Evolutionary conservation across 2,329 filamentous ascomycete genomes (phyloP).

Genomic region (Hypoxylon rubiginosum): DNA sequence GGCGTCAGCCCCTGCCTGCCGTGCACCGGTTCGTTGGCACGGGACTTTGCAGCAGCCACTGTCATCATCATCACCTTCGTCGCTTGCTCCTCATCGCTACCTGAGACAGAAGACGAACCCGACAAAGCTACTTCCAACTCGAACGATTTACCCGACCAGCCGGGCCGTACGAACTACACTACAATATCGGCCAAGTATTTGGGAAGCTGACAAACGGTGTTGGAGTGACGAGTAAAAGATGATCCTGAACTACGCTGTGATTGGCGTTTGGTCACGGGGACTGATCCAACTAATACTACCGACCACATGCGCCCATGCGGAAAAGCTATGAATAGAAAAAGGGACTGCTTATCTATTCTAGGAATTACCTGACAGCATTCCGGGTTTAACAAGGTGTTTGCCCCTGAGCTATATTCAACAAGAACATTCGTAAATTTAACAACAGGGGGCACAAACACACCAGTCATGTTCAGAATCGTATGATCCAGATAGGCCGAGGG

Average conservation of each 20-base stretch:
- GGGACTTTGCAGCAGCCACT: constrained; percentile 12
- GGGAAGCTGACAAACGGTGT: neutral
- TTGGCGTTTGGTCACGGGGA: constrained; percentile 18
- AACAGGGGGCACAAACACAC: constrained; percentile 13
- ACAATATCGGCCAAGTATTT: constrained; percentile 12
- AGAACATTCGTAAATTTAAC: constrained; percentile 5
- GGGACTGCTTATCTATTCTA: constrained; percentile 14
- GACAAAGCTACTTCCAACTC: constrained; percentile 1
- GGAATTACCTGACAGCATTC: constrained; percentile 4
- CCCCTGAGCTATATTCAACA: constrained; percentile 14
- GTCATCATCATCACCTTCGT: constrained; percentile 16
- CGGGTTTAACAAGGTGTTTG: constrained; percentile 27
- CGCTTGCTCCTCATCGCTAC: constrained; percentile 4
- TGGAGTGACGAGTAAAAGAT: constrained; percentile 2
- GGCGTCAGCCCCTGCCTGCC: constrained; percentile 16
- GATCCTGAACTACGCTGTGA: neutral
- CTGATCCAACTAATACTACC: constrained; percentile 14
- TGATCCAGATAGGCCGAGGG: neutral
- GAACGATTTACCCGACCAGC: constrained; percentile 26
- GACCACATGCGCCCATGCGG: neutral
- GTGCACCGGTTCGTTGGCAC: constrained; percentile 16
- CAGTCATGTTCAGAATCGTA: neutral
- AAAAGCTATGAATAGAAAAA: neutral
- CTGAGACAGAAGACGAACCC: constrained; percentile 5
- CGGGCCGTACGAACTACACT: constrained; percentile 30